phyloP scores from a whole-genome alignment of 164 flowering plant species.

The Liquidambar formosana region DNA sequence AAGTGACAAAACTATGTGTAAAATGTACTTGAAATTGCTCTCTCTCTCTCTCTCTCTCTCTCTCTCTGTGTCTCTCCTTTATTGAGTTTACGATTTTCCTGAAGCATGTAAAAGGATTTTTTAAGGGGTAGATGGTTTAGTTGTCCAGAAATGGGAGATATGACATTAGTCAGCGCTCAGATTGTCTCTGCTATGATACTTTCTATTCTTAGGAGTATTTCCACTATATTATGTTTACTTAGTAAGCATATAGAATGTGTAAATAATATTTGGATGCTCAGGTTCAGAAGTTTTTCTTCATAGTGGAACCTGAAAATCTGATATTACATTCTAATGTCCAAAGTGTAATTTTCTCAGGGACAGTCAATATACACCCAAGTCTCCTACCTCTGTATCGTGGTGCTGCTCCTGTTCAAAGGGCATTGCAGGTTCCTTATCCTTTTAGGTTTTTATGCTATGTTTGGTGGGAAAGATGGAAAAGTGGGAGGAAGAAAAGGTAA shows the following conservation, averaged over 20 bases:
- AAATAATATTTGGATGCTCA: background rate
- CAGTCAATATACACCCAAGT: constrained; percentile 96
- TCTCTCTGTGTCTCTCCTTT: no score
- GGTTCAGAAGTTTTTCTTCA: background rate
- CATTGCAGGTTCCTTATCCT: constrained; percentile 67
- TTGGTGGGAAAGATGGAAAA: no score
- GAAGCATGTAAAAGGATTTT: no score
- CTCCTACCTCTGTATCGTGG: constrained; percentile 92
- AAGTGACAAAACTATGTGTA: no score
- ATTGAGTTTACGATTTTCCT: no score
- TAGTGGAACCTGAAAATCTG: background rate
- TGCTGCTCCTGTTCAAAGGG: constrained; percentile 99
- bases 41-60: no score
- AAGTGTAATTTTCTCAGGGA: constrained; percentile 47
- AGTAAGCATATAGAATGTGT: background rate
- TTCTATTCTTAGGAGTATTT: background rate
- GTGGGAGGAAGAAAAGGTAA: no score
- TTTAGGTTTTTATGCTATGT: background rate
- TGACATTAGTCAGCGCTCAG: no score
- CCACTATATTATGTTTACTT: background rate
- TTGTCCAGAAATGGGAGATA: no score
- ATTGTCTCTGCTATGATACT: background rate
- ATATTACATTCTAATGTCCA: background rate
- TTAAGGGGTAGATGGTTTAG: no score
- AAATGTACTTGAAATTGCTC: no score